Evolutionary conservation across 2,329 filamentous ascomycete species (phyloP).

Genomic region (Botryotinia globosa): DNA sequence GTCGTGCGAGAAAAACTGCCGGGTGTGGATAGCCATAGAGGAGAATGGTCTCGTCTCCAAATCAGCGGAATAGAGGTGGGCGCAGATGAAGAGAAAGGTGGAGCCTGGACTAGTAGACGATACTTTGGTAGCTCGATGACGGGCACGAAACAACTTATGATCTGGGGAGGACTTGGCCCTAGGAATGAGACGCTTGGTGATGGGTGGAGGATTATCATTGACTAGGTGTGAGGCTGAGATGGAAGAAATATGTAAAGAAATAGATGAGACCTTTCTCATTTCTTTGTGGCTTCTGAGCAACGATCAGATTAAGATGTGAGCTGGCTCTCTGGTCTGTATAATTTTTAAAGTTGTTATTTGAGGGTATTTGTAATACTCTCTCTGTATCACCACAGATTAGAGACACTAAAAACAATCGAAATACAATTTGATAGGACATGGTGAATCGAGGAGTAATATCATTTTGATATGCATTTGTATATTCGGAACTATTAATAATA

Average conservation of each 20-base stretch:
- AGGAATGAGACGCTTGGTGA: slow-evolving; percentile 4
- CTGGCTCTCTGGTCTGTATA: background rate
- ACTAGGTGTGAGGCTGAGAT: background rate
- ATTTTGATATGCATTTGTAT: too few species aligned
- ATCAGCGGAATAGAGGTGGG: slow-evolving; percentile 9
- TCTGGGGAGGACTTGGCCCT: slow-evolving; percentile 3
- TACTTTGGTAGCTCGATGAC: slow-evolving; percentile 16
- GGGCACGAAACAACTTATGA: slow-evolving; percentile 12
- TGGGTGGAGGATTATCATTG: slow-evolving; percentile 16
- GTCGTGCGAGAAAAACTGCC: background rate
- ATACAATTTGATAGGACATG: too few species aligned
- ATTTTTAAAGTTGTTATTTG: background rate
- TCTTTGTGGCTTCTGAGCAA: background rate
- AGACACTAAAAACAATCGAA: too few species aligned
- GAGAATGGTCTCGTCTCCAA: slow-evolving; percentile 7
- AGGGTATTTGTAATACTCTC: background rate
- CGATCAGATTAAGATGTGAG: background rate
- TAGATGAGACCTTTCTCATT: background rate
- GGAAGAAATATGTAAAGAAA: background rate
- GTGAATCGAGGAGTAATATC: too few species aligned
- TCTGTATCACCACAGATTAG: background rate
- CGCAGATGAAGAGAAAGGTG: slow-evolving; percentile 9
- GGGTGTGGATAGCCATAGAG: slow-evolving; percentile 2
- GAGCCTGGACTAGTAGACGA: slow-evolving; percentile 12
- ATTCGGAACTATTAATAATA: too few species aligned